A percentile compares a stretch with the other conserved stretches of the same genome.
Evolutionary conservation across 192 early-diverging fungal genomes (phyloP).

Genomic region (Coemansia furcata): DNA sequence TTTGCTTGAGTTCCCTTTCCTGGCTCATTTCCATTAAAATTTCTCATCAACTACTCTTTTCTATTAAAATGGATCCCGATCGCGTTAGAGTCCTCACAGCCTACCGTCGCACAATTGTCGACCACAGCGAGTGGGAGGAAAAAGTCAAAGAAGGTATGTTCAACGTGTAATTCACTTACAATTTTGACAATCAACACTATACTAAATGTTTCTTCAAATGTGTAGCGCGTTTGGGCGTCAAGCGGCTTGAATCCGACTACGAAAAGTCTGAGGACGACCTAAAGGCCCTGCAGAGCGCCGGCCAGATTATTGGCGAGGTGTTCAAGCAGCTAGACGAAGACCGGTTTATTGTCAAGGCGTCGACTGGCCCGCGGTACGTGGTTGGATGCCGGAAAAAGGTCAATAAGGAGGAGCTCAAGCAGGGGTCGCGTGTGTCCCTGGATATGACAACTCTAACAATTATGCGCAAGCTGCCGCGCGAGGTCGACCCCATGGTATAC

Average conservation of each 20-base stretch:
- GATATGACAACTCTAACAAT: constrained; percentile 99
- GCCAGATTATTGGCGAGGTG: constrained; percentile 98
- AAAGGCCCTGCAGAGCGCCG: constrained; percentile 97
- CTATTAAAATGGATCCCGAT: constrained; percentile 41
- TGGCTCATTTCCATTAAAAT: background rate
- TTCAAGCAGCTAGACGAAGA: constrained; percentile 97
- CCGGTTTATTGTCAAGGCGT: constrained; percentile 96
- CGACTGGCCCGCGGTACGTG: constrained; percentile 95
- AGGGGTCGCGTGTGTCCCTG: constrained; percentile 95
- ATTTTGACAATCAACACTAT: no score
- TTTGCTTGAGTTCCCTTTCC: no score
- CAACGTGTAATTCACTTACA: background rate
- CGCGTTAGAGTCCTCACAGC: constrained; percentile 75
- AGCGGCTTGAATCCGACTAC: constrained; percentile 84
- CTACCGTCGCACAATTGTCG: constrained; percentile 86
- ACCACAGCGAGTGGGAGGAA: constrained; percentile 93
- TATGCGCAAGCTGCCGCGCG: constrained; percentile 96
- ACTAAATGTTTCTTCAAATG: background rate
- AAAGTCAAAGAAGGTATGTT: constrained; percentile 84
- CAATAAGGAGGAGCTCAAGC: constrained; percentile 92
- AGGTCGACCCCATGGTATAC: constrained; percentile 99
- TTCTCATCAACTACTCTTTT: background rate
- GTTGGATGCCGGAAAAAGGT: constrained; percentile 95
- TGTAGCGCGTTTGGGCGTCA: constrained; percentile 76
- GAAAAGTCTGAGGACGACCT: constrained; percentile 97